Conservation (phyloP, 441 rosid genomes). For the Populus hybrid region DNA sequence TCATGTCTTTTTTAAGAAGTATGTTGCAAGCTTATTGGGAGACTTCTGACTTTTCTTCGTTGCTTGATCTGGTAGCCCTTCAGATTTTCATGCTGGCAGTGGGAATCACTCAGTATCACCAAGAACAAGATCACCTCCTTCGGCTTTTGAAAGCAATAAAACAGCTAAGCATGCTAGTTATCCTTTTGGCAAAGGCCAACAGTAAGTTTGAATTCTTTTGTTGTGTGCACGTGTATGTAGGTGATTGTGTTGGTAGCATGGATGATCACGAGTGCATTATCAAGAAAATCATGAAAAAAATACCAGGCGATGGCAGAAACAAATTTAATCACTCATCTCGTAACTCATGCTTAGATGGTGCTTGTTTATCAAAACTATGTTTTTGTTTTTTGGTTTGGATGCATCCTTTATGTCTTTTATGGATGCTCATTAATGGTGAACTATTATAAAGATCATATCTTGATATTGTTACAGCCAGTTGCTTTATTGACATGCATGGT, state of each 20-base stretch:
- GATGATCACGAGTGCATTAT: background rate
- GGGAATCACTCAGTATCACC: constrained; percentile 25
- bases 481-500: background rate
- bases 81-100: constrained; percentile 24
- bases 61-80: constrained; percentile 34
- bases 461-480: background rate
- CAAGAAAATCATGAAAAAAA: background rate
- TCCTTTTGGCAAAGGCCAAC: constrained; percentile 31
- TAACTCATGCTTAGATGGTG: background rate
- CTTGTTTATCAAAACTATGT: constrained; percentile 4
- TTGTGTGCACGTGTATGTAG: background rate
- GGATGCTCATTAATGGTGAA: background rate
- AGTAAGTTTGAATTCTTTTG: constrained; percentile 28
- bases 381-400: constrained; percentile 5
- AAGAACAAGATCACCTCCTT: constrained; percentile 30
- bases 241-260: background rate
- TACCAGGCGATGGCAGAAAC: background rate
- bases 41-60: constrained; percentile 20
- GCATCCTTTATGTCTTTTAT: background rate
- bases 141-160: constrained; percentile 29
- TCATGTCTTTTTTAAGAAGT: background rate
- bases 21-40: background rate
- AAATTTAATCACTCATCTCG: background rate
- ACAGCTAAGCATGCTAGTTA: constrained; percentile 27
- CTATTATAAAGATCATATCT: background rate